A percentile compares a stretch with the other conserved stretches of the same genome.
phyloP scores from a whole-genome alignment of 2,329 filamentous ascomycete genomes.

The Ophiostoma sp. region DNA sequence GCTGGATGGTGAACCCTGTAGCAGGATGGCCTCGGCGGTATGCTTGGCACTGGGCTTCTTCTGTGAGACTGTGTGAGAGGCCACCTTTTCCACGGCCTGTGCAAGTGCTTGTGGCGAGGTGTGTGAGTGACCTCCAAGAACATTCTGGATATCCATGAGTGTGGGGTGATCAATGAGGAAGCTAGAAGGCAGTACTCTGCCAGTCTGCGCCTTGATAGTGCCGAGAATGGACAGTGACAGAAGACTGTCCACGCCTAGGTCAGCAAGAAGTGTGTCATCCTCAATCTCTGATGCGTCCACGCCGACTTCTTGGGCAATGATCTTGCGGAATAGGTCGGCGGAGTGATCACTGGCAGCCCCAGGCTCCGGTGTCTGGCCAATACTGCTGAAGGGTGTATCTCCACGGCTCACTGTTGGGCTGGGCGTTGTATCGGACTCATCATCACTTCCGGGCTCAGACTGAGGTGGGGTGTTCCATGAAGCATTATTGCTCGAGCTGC shows the following conservation, averaged over 20 bases:
- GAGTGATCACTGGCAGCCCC: slow-evolving; percentile 36
- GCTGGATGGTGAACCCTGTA: slow-evolving; percentile 49
- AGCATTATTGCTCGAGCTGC: slow-evolving; percentile 31
- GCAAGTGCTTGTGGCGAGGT: slow-evolving; percentile 25
- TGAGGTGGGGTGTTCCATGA: neutral
- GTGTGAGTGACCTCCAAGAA: slow-evolving; percentile 49
- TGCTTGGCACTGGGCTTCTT: slow-evolving; percentile 45
- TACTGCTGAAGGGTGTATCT: slow-evolving; percentile 44
- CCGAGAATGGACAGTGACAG: slow-evolving; percentile 53
- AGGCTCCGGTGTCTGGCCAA: slow-evolving; percentile 32
- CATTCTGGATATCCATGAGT: slow-evolving; percentile 60
- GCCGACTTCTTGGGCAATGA: slow-evolving; percentile 66
- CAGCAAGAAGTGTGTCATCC: slow-evolving; percentile 49
- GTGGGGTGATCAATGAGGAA: slow-evolving; percentile 57
- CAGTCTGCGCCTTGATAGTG: slow-evolving; percentile 49
- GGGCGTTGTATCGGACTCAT: slow-evolving; percentile 44
- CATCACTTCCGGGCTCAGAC: slow-evolving; percentile 41
- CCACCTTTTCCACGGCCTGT: slow-evolving; percentile 30
- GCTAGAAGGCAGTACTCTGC: slow-evolving; percentile 51
- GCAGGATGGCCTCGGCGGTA: slow-evolving; percentile 43
- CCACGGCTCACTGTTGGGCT: slow-evolving; percentile 51
- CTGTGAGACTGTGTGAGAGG: slow-evolving; percentile 28
- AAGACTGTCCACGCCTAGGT: slow-evolving; percentile 54
- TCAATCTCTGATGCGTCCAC: slow-evolving; percentile 60
- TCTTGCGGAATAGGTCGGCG: slow-evolving; percentile 49